phyloP scores from a whole-genome alignment of 257 asterid species.

The Gentiana straminea region DNA sequence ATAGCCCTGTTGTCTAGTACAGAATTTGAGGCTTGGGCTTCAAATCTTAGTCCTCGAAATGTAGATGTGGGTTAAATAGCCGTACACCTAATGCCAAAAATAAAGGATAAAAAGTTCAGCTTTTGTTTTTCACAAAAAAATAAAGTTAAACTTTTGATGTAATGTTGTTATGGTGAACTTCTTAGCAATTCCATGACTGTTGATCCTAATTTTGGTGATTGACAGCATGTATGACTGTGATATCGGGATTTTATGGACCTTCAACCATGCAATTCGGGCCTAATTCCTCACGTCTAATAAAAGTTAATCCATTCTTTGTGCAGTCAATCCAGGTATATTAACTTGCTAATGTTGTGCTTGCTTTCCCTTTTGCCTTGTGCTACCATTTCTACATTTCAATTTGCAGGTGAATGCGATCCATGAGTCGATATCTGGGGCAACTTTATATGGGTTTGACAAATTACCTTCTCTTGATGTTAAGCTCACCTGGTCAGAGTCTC shows the following conservation, averaged over 20 bases:
- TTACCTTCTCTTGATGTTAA: constrained; percentile 15
- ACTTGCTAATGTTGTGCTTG: neutral
- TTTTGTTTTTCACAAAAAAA: too few species aligned
- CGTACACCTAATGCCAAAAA: too few species aligned
- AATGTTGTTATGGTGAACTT: too few species aligned
- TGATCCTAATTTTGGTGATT: constrained; percentile 2
- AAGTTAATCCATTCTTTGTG: constrained; percentile 16
- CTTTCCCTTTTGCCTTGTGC: neutral
- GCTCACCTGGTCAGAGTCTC: constrained; percentile 17
- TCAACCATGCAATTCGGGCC: constrained; percentile 15
- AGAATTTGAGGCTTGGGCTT: too few species aligned
- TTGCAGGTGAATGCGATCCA: constrained; percentile 12
- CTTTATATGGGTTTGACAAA: constrained; percentile 12
- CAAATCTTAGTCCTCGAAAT: too few species aligned
- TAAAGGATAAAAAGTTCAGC: too few species aligned
- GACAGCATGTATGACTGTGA: constrained; percentile 16
- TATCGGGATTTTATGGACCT: constrained; percentile 20
- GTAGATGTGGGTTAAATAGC: too few species aligned
- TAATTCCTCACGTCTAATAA: constrained; percentile 9
- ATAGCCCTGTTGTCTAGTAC: too few species aligned
- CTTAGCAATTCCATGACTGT: neutral
- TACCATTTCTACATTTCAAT: neutral
- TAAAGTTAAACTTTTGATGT: too few species aligned
- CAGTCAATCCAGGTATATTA: constrained; percentile 13
- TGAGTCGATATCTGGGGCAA: constrained; percentile 8